Evolutionary conservation across 768 basidiomycete species (phyloP).

Genomic region (Amanita polypyramis): DNA sequence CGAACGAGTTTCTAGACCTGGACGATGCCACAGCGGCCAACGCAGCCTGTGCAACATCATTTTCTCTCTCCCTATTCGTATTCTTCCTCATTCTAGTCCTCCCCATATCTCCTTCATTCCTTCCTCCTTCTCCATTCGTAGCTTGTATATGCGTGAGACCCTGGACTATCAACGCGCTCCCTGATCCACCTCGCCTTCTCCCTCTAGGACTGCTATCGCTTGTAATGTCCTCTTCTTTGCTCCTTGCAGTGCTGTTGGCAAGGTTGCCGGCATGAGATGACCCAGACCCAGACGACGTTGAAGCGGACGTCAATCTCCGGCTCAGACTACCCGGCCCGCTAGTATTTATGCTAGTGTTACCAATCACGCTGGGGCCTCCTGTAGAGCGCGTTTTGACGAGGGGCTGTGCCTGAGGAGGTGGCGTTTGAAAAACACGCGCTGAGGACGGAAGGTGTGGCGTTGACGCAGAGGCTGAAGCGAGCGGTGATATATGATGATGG

Average conservation of each 20-base stretch:
- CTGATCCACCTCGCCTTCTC: constrained; percentile 7
- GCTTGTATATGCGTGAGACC: neutral
- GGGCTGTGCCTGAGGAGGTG: neutral
- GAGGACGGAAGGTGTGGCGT: constrained; percentile 5
- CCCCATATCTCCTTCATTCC: neutral
- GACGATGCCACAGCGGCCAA: constrained; percentile 51
- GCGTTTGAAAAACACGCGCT: constrained; percentile 15
- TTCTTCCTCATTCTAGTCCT: neutral
- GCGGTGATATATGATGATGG: neutral
- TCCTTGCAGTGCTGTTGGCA: neutral
- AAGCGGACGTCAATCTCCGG: neutral
- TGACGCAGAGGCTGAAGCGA: constrained; percentile 1
- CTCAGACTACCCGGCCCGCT: neutral
- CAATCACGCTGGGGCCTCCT: neutral
- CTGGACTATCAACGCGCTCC: neutral
- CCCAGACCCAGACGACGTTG: neutral
- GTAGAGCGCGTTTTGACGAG: constrained; percentile 4
- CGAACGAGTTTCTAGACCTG: constrained; percentile 34
- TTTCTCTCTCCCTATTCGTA: constrained; percentile 10
- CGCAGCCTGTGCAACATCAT: constrained; percentile 42
- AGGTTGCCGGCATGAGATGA: neutral
- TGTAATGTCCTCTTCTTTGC: neutral
- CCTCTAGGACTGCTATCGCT: neutral
- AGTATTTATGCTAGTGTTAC: neutral
- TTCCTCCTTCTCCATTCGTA: neutral